Base-by-base conservation (phyloP, 2,329 filamentous ascomycete genomes). In the Acarospora socialis region DNA sequence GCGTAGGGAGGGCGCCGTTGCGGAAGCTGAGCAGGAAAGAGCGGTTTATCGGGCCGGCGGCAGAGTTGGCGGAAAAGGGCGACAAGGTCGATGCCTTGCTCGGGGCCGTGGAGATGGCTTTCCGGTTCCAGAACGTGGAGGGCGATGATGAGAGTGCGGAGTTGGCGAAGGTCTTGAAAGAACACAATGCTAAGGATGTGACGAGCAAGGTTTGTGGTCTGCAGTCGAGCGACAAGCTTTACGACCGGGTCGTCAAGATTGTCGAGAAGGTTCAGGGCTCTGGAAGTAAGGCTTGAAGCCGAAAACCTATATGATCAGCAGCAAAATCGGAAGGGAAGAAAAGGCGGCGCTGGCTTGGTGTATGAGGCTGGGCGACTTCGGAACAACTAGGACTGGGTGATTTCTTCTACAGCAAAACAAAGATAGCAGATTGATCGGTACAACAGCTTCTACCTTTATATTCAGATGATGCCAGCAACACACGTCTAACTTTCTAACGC, bases 11-110 rank as follows among this genome's bases (percentile, higher is more conserved):
- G 53, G 87, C 86, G 12, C 90, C 90, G 12, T 66, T 98, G 38
- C 80, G 90, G 54, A 98, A 98, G 68, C 70, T 98, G 20, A 78
- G 78, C 43, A 81, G 86, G 57, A 90, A 92, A 63, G 90, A 98
- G 64, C 84, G 90, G 26, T 93, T 98, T 64, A 77, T 98, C 46
- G 84, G 81, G 27, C 90, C 90, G 4, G 87, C 90, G 27, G 73
- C 81, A 7, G 80, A 92, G 60, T 72, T 98, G 12, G 84, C 84
- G 27, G 83, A 93, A 65, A 66, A 70, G 38, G 83, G 73, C 37
- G 66, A 82, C 58, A 69, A 72, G 46, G 78, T 77, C 54, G 68
- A 74, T 36, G 75, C 71, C 32, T 68, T 98, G 18, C 65, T 95
- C 32, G 78, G 77, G 36, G 81, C 82, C 13, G 73, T 90, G 27